Conservation (phyloP, 148 eudicot species). For the Polygonum aviculare region DNA sequence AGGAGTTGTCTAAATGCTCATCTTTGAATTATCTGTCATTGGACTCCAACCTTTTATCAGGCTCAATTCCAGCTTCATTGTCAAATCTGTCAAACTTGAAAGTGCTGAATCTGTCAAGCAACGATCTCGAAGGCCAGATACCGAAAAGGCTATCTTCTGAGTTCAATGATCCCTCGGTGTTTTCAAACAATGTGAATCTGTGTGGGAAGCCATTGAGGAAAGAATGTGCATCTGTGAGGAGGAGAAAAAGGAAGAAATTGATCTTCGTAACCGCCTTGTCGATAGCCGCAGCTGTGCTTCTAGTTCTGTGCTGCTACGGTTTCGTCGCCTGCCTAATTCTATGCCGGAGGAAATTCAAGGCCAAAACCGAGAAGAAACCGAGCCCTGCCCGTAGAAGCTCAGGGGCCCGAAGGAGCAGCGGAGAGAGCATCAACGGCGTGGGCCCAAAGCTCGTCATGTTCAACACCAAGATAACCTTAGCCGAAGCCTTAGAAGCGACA, state of each 20-base stretch:
- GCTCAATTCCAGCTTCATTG: conserved; percentile 52
- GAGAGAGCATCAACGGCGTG: conserved; percentile 34
- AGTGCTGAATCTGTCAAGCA: conserved; percentile 45
- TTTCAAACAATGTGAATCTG: conserved; percentile 30
- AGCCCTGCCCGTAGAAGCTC: conserved; percentile 65
- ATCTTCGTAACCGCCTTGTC: conserved; percentile 29
- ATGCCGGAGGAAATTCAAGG: conserved; percentile 53
- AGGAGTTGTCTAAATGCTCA: conserved; percentile 36
- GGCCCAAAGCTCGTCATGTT: conserved; percentile 81
- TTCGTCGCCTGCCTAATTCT: conserved; percentile 37
- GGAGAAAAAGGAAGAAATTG: conserved; percentile 29
- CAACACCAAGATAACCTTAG: conserved; percentile 57
- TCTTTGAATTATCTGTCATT: conserved; percentile 32
- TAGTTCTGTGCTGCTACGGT: conserved; percentile 48
- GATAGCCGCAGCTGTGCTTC: conserved; percentile 31
- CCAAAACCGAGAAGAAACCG: conserved; percentile 46
- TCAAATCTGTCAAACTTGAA: conserved; percentile 40
- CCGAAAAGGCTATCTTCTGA: conserved; percentile 42
- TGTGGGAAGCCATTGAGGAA: conserved; percentile 58
- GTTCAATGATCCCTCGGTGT: conserved; percentile 40
- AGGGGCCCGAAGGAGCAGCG: conserved; percentile 42
- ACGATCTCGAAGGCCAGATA: conserved; percentile 62
- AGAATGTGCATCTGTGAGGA: conserved; percentile 29
- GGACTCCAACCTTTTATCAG: conserved; percentile 45
- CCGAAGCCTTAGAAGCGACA: conserved; percentile 73